phyloP scores from a whole-genome alignment of 1,284 basidiomycete species.

The Puccinia polysora region DNA sequence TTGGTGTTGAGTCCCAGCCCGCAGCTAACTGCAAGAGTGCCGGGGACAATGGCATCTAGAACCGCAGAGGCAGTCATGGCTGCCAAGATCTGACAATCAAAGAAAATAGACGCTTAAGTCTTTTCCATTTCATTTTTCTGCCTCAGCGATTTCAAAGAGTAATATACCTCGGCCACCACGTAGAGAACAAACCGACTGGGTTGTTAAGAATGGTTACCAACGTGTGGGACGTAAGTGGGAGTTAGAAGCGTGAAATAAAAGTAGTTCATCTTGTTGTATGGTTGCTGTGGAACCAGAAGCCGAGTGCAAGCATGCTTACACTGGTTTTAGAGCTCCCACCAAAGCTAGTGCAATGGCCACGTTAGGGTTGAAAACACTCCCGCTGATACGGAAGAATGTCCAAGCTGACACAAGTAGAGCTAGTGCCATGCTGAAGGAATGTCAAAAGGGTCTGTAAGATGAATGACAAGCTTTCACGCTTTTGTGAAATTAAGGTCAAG shows the following conservation, averaged over 20 bases:
- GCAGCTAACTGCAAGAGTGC: slow-evolving; percentile 59
- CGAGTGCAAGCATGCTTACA: slow-evolving; percentile 4
- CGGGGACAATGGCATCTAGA: slow-evolving; percentile 62
- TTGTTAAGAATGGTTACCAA: too few species aligned
- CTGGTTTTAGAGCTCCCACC: slow-evolving; percentile 22
- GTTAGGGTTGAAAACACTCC: slow-evolving; percentile 42
- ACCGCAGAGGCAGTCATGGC: slow-evolving; percentile 59
- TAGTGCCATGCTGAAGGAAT: slow-evolving; percentile 59
- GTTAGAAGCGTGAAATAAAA: too few species aligned
- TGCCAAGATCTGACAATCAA: slow-evolving; percentile 42
- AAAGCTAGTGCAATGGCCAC: slow-evolving; percentile 31
- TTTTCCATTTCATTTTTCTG: too few species aligned
- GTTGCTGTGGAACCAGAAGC: too few species aligned
- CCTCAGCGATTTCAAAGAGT: too few species aligned
- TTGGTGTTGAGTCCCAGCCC: slow-evolving; percentile 20
- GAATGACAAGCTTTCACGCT: neutral
- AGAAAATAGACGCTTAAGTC: neutral
- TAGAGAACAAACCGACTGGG: slow-evolving; percentile 42
- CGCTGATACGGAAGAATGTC: slow-evolving; percentile 42
- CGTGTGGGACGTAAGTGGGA: too few species aligned
- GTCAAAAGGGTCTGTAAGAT: neutral
- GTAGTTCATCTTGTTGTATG: too few species aligned
- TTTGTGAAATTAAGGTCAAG: neutral
- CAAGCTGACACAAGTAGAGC: slow-evolving; percentile 61
- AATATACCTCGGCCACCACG: slow-evolving; percentile 28